phyloP scores from a whole-genome alignment of 306 rosid genomes.

The Vigna hirtella region DNA sequence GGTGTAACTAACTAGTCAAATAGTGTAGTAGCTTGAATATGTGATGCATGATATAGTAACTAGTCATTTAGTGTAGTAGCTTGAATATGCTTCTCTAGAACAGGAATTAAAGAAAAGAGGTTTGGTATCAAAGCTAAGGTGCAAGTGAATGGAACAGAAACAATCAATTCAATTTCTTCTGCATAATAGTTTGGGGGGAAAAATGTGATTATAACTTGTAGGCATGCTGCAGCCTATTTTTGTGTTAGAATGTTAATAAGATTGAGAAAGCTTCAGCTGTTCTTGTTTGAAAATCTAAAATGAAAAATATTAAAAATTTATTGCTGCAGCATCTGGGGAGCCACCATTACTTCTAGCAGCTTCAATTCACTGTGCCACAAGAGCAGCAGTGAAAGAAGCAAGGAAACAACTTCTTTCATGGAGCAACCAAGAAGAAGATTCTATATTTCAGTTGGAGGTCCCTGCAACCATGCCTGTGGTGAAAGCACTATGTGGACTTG shows the following conservation, averaged over 20 bases:
- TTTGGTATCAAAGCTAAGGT: background rate
- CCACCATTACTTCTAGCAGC: slow-evolving; percentile 85
- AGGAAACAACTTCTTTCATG: slow-evolving; percentile 75
- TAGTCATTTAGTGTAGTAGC: background rate
- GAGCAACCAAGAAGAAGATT: slow-evolving; percentile 52
- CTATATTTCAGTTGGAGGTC: slow-evolving; percentile 67
- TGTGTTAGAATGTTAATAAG: slow-evolving; percentile 1
- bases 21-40: background rate
- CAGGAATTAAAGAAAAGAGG: background rate
- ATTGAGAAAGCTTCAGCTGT: slow-evolving; percentile 7
- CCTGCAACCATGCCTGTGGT: slow-evolving; percentile 95
- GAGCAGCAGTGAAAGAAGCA: slow-evolving; percentile 85
- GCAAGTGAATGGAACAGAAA: background rate
- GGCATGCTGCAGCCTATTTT: background rate
- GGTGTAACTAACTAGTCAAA: background rate
- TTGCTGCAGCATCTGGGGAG: slow-evolving; percentile 91
- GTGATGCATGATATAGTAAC: background rate
- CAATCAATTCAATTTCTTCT: slow-evolving; percentile 1
- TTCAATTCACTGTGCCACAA: slow-evolving; percentile 87
- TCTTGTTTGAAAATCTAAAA: background rate
- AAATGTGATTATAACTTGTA: background rate
- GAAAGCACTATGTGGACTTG: slow-evolving; percentile 76
- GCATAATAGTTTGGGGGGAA: background rate
- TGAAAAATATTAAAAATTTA: background rate
- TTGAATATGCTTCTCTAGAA: background rate